Base-by-base conservation (phyloP, 2,329 filamentous ascomycete species). In the Penicillium sp. region DNA sequence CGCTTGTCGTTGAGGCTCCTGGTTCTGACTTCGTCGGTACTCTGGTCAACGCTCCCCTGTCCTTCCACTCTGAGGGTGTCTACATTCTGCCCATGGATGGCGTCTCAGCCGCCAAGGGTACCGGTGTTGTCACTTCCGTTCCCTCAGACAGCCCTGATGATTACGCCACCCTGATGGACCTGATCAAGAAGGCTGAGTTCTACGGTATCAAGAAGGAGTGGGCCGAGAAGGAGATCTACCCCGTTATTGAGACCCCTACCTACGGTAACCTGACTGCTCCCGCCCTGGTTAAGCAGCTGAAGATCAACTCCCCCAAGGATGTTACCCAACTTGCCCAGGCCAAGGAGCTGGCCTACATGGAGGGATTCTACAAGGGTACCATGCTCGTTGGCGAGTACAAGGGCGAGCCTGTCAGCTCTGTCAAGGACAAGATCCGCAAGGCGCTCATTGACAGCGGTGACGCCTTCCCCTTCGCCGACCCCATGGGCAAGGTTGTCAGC, bases 121-220 rank as follows among this genome's bases (percentile, higher is more conserved):
- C 95, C 22, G 95, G 93, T 72, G 93, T 99, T 39, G 95, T 99
- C 49, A 96, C 93, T 1, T 98, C 86, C 42, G 95, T 99, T 14
- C 95, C 95, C 21, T 97, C 92, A 2, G 95, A 99, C 79, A 96
- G 90, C 56, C 91, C 95, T 1, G 95, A 99, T 71, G 95, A 99
- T 72, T 99, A 89, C 74, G 92, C 92, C 45, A 99, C 92, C 29
- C 83, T 93, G 43, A 84, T 85, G 46, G 95, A 99, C 62, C 84
- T 99, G 58, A 86, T 87, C 39, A 98, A 98, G 83, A 99, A 99
- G 81, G 85, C 93, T 1, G 93, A 96, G 8, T 98, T 91, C 81
- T 96, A 99, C 76, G 89, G 90, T 51, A 98, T 99, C 73, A 84
- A 96, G 79, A 95, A 96, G 78, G 92, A 96, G 74, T 99, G 95